A percentile compares a stretch with the other conserved stretches of the same genome.
phyloP scores from a whole-genome alignment of 805 yeast species.

The Yamadazyma phyllophila region DNA sequence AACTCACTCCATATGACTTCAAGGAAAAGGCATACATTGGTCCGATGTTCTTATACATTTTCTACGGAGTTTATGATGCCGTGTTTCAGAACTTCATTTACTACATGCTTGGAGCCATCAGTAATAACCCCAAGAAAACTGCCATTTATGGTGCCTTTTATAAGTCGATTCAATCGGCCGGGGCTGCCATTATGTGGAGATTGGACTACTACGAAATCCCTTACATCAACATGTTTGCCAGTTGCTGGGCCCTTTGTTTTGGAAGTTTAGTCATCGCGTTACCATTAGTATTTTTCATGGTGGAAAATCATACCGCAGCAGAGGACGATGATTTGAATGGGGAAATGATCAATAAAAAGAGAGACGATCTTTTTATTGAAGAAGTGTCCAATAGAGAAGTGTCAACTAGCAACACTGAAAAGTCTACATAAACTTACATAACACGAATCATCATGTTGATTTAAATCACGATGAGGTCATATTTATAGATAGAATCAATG shows the following conservation, averaged over 20 bases:
- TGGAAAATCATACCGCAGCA: constrained; percentile 43
- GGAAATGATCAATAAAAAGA: constrained; percentile 6
- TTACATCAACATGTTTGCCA: constrained; percentile 41
- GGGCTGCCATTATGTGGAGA: constrained; percentile 61
- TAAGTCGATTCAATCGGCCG: constrained; percentile 63
- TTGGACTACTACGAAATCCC: constrained; percentile 43
- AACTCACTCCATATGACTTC: constrained; percentile 41
- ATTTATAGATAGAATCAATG: too few relatives aligned
- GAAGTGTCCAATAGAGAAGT: background rate
- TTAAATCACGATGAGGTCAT: too few relatives aligned
- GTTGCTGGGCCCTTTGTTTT: constrained; percentile 52
- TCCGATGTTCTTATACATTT: constrained; percentile 60
- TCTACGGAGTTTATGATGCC: constrained; percentile 60
- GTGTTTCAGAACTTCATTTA: constrained; percentile 56
- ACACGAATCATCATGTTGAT: too few relatives aligned
- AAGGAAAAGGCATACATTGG: constrained; percentile 49
- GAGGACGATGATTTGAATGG: constrained; percentile 28
- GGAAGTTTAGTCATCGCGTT: constrained; percentile 48
- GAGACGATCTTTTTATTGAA: background rate
- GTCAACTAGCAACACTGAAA: too few relatives aligned
- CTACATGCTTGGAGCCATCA: constrained; percentile 59
- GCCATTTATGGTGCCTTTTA: constrained; percentile 61
- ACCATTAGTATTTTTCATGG: constrained; percentile 43
- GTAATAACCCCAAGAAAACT: constrained; percentile 54
- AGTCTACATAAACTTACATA: too few relatives aligned